Base-by-base conservation (phyloP, 106 monocot species). In the Vanilla planifolia region DNA sequence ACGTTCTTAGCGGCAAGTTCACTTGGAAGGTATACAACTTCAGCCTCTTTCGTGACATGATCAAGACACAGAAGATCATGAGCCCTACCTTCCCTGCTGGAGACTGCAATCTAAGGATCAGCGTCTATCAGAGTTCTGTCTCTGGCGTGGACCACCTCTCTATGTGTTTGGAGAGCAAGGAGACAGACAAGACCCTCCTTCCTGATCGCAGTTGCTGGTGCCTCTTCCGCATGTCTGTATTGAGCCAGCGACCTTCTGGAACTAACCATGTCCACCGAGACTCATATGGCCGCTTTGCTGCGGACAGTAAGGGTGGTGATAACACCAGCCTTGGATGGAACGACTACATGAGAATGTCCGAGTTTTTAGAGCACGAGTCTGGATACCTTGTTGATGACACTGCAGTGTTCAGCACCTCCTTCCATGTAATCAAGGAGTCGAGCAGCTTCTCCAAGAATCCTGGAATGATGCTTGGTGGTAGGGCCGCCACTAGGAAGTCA, bases 81-180 rank as follows among this genome's bases (percentile, higher is more conserved):
- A 86, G 86, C 75, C 86, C 95, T 14, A 71, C 81, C n/a, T 90
- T 95, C 51, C 89, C 89, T 0, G 78, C 81, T 0, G 88, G 89
- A 6, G 90, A 95, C 1, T 83, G 86, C 67, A 89, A 78, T 43
- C 73, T 95, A 13, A 67, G 86, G 63, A 89, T 95, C 59, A 95
- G 95, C 53, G 86, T 89, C 6, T 95, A 95, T 47, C 89, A 90
- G 80, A 80, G 83, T 59, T 64, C 75, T 22, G 89, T 89, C 0
- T 55, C 75, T 0, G 89, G 76, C 3, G 66, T 56, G 1, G 89
- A 95, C 27, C 77, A 95, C 33, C 67, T 95, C 14, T 95, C 94
- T 5, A 76, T 95, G 79, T 86, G 89, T 35, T 67, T 95, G n/a
- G 94, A 95, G 73, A 95, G 94, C 73, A 95, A 95, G 76, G 94